Evolutionary conservation across 306 rosid genomes (phyloP), one percentile per base, ranked within the genome.

Genomic region (Hippophae gyantsensis): DNA sequence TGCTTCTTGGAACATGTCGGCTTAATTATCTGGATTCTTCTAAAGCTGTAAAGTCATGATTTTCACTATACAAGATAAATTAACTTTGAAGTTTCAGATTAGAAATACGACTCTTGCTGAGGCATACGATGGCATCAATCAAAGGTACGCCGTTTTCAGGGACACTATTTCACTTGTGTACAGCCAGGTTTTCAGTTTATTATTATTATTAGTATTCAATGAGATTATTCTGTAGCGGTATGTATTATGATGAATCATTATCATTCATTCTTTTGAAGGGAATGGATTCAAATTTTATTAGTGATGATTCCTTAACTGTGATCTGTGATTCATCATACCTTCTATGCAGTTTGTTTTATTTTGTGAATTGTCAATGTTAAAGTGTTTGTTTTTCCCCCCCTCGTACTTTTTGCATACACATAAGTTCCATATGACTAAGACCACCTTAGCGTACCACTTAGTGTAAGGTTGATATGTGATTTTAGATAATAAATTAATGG

Each of bases 1-100:
- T 70, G 10, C 86, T 90, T 38, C 67, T 90, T 38, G 97, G 95
- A 64, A 84, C 97, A 48, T 90, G 95, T 62, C 71, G 94, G 56
- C 79, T 90, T 46, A 90, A 79, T 71, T 82, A 84, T 55, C 62
- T 90, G 69, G 97, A 90, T 50, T 82, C 80, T 25, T 76, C 94
- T 6, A 86, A 84, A 76, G 69, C 93, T 53, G 43, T 62, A 5
- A 79, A 56, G 67, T 61, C 38, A 50, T 52, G 26, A n/a, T 38
- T 0, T 32, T 32, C 38, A 32, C 38, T 4, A 32, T 3, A 32
- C 38, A 32, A 32, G 3, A 32, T 32, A 32, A 32, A 2, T 32
- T 2, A 32, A 2, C 5, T 32, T 32, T 32, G 5, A 2, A 32
- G 1, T 32, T 32, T 32, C 38, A 32, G 38, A 32, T 32, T 32